phyloP scores from a whole-genome alignment of 2,329 filamentous ascomycete species.

The Fusarium sarcochroum region DNA sequence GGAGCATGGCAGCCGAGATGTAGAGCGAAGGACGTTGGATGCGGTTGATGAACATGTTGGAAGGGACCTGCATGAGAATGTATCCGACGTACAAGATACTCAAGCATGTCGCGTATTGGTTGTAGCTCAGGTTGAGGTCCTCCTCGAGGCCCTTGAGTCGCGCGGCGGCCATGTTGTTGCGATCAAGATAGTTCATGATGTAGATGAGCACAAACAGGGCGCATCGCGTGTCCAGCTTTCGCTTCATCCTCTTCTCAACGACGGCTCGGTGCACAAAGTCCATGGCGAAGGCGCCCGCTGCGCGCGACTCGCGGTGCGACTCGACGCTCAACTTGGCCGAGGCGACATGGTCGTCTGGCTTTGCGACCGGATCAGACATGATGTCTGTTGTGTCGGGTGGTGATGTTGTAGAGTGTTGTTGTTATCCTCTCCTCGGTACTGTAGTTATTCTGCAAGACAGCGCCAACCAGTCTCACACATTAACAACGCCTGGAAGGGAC shows the following conservation, averaged over 20 bases:
- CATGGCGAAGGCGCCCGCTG: conserved; percentile 25
- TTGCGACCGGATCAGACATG: conserved; percentile 23
- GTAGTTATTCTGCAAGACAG: background rate
- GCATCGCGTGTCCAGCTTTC: conserved; percentile 79
- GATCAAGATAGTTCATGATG: conserved; percentile 79
- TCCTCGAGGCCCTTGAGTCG: conserved; percentile 74
- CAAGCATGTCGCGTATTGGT: conserved; percentile 74
- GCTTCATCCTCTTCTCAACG: conserved; percentile 75
- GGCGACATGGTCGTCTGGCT: conserved; percentile 37
- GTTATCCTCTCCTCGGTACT: background rate
- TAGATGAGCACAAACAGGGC: conserved; percentile 81
- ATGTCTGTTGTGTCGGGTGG: background rate
- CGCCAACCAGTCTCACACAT: conserved; percentile 13
- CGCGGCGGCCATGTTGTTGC: conserved; percentile 78
- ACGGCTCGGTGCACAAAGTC: conserved; percentile 64
- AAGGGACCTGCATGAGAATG: conserved; percentile 74
- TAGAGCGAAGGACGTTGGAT: conserved; percentile 67
- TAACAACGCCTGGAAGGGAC: background rate
- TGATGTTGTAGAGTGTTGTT: background rate
- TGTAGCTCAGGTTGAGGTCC: conserved; percentile 69
- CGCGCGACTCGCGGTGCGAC: conserved; percentile 26
- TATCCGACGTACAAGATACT: conserved; percentile 77
- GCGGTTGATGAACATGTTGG: conserved; percentile 70
- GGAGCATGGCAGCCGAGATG: conserved; percentile 65
- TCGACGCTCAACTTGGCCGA: conserved; percentile 39